phyloP scores from a whole-genome alignment of 1,284 basidiomycete genomes.

The Violaceomyces palustris region DNA sequence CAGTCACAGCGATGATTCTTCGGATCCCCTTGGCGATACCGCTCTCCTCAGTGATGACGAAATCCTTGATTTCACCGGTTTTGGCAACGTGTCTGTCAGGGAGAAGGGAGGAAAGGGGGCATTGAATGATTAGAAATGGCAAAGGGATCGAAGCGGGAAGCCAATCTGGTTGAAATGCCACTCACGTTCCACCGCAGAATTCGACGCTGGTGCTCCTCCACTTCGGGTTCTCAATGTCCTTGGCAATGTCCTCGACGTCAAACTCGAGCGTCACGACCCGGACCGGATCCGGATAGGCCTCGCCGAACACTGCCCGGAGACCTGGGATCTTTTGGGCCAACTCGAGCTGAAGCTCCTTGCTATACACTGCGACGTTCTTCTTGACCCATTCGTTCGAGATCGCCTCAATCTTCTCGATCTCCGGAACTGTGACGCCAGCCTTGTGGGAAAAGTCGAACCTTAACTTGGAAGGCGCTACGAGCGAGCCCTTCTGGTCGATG shows the following conservation, averaged over 20 bases:
- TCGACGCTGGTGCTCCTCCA: conserved; percentile 89
- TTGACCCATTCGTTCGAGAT: conserved; percentile 85
- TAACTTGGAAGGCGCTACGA: conserved; percentile 89
- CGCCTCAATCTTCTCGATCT: conserved; percentile 76
- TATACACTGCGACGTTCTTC: conserved; percentile 79
- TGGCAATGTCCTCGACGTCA: conserved; percentile 76
- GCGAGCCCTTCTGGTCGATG: conserved; percentile 94
- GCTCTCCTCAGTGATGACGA: conserved; percentile 89
- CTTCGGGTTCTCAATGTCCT: conserved; percentile 78
- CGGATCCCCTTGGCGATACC: conserved; percentile 98
- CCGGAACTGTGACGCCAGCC: conserved; percentile 68
- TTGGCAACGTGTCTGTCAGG: conserved; percentile 86
- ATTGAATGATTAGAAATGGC: no score
- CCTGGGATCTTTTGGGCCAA: conserved; percentile 83
- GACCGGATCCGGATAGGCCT: conserved; percentile 95
- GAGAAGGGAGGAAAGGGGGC: no score
- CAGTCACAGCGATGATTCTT: conserved; percentile 88
- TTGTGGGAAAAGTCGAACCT: conserved; percentile 99
- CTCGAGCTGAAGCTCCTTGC: conserved; percentile 78
- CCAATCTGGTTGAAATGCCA: no score
- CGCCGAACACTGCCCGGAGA: conserved; percentile 91
- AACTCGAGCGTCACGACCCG: conserved; percentile 86
- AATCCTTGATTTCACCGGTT: conserved; percentile 92
- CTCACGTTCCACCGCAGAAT: conserved; percentile 98
- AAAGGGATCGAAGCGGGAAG: background rate